Base-by-base conservation (phyloP, 2,329 filamentous ascomycete species). In the Leptographium galeiforme region DNA sequence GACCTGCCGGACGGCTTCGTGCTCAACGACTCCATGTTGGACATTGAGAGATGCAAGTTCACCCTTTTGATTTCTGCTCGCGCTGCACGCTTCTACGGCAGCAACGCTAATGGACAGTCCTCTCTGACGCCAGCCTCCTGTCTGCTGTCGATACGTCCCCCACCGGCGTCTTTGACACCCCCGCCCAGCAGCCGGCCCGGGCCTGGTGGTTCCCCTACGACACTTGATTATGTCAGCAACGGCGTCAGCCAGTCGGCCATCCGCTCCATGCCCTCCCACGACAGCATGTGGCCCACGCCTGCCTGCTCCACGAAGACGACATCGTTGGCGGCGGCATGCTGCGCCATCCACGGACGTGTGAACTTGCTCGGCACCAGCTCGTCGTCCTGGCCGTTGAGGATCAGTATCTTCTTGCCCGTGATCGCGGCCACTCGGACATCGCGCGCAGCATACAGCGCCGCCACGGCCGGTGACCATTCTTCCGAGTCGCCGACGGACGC, bases 321-420 rank as follows among this genome's bases (percentile, higher is more conserved):
- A 4, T 19, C 43, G 41, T 46, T 46, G 11, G 33, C 32, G 2
- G 7, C 30, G 6, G 12, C 32, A 41, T 36, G 14, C 41, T 30
- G 6, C 2, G 44, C 50, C 30, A 51, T 8, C 50, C 50, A 51
- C n/a, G 50, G 32, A 1, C 33, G 32, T 8, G 50, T 51, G 16
- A 51, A 51, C 18, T 36, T 34, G 41, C 50, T 51, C 4, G 50
- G 50, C 13, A 51, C 50, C 4, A 51, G 50, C 1, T 30, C 4
- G 41, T 51, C 50, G 32, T 46, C 41, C 12, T 34, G 12, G n/a
- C 50, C 50, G n/a, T 51, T 51, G 50, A 51, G 50, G 32, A 51
- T 45, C 32, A 51, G 33, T 1, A 51, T 18, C 11, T 45, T 36
- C 34, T 51, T 51, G 14, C 41, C 50, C 2, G 32, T 2, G 14